Percentiles rank a stretch among this genome's conserved stretches.
Evolutionary conservation across 2,329 filamentous ascomycete species (phyloP).

Genomic region (Camptophora hylomeconis): DNA sequence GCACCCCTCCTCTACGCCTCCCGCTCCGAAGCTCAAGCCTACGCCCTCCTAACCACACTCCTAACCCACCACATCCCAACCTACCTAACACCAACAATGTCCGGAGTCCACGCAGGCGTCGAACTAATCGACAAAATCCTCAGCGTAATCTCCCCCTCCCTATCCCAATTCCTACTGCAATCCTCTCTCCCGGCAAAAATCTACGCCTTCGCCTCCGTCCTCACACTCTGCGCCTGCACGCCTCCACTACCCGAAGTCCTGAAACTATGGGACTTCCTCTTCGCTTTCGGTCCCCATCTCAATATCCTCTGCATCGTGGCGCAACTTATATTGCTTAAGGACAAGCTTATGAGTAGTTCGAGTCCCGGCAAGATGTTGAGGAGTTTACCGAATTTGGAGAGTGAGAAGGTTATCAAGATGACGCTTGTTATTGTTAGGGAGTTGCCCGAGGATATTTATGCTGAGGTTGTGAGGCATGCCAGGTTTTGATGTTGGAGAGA

Average conservation of each 20-base stretch:
- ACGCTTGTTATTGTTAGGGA: slow-evolving; percentile 78
- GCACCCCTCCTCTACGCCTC: slow-evolving; percentile 93
- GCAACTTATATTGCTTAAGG: slow-evolving; percentile 77
- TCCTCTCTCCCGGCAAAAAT: slow-evolving; percentile 87
- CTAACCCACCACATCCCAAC: slow-evolving; percentile 80
- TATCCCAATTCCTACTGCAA: slow-evolving; percentile 69
- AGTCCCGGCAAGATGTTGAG: slow-evolving; percentile 90
- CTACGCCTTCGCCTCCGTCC: slow-evolving; percentile 88
- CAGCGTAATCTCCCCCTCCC: slow-evolving; percentile 77
- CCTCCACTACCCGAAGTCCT: slow-evolving; percentile 88
- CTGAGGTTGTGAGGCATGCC: slow-evolving; percentile 78
- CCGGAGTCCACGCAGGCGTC: slow-evolving; percentile 86
- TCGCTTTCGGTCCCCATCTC: slow-evolving; percentile 86
- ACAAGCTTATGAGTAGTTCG: slow-evolving; percentile 67
- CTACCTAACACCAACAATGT: slow-evolving; percentile 92
- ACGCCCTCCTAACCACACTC: slow-evolving; percentile 76
- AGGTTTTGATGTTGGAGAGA: slow-evolving; percentile 25
- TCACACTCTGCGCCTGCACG: slow-evolving; percentile 91
- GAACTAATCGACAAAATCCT: slow-evolving; percentile 85
- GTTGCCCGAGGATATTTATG: slow-evolving; percentile 82
- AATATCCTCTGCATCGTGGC: slow-evolving; percentile 96
- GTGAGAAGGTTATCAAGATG: slow-evolving; percentile 69
- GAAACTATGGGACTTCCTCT: slow-evolving; percentile 90
- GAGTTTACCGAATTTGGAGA: slow-evolving; percentile 71
- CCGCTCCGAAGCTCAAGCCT: slow-evolving; percentile 87